Evolutionary conservation across 441 rosid species (phyloP), one percentile per base, ranked within the genome.

Genomic region (Dalechampia spathulata): DNA sequence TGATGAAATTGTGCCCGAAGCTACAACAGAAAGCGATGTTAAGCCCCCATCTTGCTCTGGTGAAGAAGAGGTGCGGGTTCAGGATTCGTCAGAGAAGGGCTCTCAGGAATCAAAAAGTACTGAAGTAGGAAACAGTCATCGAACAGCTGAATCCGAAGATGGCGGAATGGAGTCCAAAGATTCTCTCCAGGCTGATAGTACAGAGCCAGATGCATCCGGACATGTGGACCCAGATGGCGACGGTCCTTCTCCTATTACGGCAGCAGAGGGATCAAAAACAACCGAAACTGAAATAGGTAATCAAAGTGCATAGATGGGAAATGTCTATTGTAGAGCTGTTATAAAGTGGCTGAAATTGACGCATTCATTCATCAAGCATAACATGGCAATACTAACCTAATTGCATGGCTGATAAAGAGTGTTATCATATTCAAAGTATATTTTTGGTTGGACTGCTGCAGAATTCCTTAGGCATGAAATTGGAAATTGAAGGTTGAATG

Each of bases 261-360:
- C 19, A 37, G 42, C 37, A 8, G 49, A 46, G 28, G 49, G 1
- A 38, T 25, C 50, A 50, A 45, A 58, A 21, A 32, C 9, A 28
- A 21, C 47, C 52, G 61, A 67, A 20, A 42, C 70, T 56, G 60
- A 63, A 27, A 17, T 36, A 40, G 56, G 57, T 23, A 52, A 64
- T 11, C 50, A 34, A 59, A 22, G n/a, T n/a, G n/a, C n/a, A n/a
- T n/a, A n/a, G n/a, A n/a, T n/a, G n/a, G n/a, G n/a, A n/a, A n/a
- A n/a, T n/a, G n/a, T n/a, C n/a, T n/a, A n/a, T n/a, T n/a, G n/a
- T n/a, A n/a, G n/a, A n/a, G n/a, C n/a, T n/a, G n/a, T n/a, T n/a
- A n/a, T n/a, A n/a, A n/a, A n/a, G n/a, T n/a, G n/a, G n/a, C n/a
- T n/a, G n/a, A n/a, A n/a, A n/a, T n/a, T n/a, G n/a, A n/a, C n/a